phyloP scores from a whole-genome alignment of 345 rosid genomes.

The Triadica sebifera region DNA sequence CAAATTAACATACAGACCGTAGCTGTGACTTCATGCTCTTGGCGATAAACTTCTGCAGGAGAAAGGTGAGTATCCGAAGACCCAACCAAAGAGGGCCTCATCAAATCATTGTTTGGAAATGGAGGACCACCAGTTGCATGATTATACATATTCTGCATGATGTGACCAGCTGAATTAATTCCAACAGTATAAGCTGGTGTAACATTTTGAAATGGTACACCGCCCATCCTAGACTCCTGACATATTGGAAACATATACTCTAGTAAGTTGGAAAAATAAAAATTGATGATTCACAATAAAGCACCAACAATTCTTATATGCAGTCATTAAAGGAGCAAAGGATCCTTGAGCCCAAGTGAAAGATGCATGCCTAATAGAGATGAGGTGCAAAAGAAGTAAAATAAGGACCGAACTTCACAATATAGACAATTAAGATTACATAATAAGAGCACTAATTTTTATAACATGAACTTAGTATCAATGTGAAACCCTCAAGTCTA shows the following conservation, averaged over 20 bases:
- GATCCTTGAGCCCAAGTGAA: background rate
- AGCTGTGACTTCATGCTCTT: conserved; percentile 85
- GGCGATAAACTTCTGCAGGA: conserved; percentile 67
- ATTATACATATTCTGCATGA: conserved; percentile 45
- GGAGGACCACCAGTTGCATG: conserved; percentile 42
- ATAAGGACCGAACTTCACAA: background rate
- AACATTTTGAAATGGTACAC: conserved; percentile 44
- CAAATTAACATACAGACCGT: conserved; percentile 48
- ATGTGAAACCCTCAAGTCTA: no score
- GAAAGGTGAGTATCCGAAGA: conserved; percentile 51
- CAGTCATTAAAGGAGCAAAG: background rate
- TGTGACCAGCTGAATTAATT: conserved; percentile 47
- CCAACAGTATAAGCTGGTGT: conserved; percentile 47
- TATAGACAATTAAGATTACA: background rate
- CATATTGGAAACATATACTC: background rate
- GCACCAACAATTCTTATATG: background rate
- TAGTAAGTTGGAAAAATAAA: background rate
- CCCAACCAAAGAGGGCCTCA: conserved; percentile 49
- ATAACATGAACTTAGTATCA: background rate
- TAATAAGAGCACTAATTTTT: background rate
- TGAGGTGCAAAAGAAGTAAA: background rate
- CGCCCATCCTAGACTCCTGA: conserved; percentile 58
- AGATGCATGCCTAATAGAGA: background rate
- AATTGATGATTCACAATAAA: background rate
- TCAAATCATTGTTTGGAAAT: conserved; percentile 45